phyloP scores from a whole-genome alignment of 192 early-diverging fungal species.

The Chytriomyces sp. region DNA sequence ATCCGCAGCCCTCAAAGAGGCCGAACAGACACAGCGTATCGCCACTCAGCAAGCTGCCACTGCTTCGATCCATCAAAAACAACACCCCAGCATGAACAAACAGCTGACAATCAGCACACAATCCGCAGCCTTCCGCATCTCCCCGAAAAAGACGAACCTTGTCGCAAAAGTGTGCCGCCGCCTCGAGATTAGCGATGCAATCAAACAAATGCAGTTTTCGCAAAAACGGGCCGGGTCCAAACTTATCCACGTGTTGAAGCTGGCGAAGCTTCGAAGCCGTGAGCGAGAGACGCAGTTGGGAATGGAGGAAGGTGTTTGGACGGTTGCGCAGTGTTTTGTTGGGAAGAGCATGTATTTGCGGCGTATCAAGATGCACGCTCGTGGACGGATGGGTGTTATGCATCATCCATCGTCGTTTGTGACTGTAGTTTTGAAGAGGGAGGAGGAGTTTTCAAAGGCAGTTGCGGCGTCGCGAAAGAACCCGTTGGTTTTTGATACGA shows the following conservation, averaged over 20 bases:
- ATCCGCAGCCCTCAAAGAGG: conserved; percentile 7
- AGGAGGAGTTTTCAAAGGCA: not conserved
- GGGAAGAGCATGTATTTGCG: conserved; percentile 83
- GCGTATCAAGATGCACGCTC: conserved; percentile 75
- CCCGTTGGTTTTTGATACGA: conserved; percentile 5
- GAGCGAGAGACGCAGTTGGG: conserved; percentile 17
- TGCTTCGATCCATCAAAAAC: not conserved
- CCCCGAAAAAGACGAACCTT: conserved; percentile 50
- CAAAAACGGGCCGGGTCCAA: conserved; percentile 48
- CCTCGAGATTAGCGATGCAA: conserved; percentile 47
- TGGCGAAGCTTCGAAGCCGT: conserved; percentile 39
- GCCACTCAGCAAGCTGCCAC: not conserved
- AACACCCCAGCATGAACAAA: conserved; percentile 3
- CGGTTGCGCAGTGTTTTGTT: conserved; percentile 72
- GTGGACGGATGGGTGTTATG: conserved; percentile 80
- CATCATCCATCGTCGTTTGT: conserved; percentile 78
- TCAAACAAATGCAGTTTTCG: conserved; percentile 50
- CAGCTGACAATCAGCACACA: conserved; percentile 34
- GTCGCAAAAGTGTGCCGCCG: conserved; percentile 51
- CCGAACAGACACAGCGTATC: not conserved
- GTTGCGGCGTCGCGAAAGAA: not conserved
- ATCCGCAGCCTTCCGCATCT: conserved; percentile 44
- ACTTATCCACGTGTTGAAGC: conserved; percentile 41
- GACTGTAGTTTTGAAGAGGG: conserved; percentile 72
- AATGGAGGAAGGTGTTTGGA: conserved; percentile 10